phyloP scores from a whole-genome alignment of 371 early-diverging fungal genomes.

The Mortierella sp. region DNA sequence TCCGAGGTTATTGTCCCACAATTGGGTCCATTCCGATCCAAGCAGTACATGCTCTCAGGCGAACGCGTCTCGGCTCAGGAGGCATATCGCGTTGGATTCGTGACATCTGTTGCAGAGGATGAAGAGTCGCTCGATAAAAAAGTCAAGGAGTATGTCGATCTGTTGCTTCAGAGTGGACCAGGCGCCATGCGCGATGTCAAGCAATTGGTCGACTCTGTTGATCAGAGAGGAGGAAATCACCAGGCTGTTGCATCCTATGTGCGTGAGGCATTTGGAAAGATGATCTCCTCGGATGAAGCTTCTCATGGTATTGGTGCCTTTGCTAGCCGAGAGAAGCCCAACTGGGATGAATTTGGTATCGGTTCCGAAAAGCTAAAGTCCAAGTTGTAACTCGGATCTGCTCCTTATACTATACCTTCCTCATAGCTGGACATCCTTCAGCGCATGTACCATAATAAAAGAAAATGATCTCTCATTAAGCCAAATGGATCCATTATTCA shows the following conservation, averaged over 20 bases:
- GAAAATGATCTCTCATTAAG: not conserved
- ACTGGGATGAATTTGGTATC: slow-evolving; percentile 65
- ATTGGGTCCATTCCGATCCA: slow-evolving; percentile 66
- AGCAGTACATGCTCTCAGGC: slow-evolving; percentile 77
- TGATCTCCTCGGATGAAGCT: slow-evolving; percentile 79
- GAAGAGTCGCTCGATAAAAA: slow-evolving; percentile 58
- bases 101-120: slow-evolving; percentile 58
- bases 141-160: slow-evolving; percentile 59
- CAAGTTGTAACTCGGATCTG: slow-evolving; percentile 22
- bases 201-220: slow-evolving; percentile 62
- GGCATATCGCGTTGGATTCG: slow-evolving; percentile 56
- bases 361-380: slow-evolving; percentile 45
- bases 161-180: slow-evolving; percentile 69
- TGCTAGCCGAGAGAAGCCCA: slow-evolving; percentile 66
- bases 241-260: slow-evolving; percentile 50
- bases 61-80: slow-evolving; percentile 64
- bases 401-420: no score
- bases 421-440: not conserved
- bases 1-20: slow-evolving; percentile 78
- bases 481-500: no score
- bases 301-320: slow-evolving; percentile 76
- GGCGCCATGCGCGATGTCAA: slow-evolving; percentile 70
- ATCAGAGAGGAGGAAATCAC: slow-evolving; percentile 55
- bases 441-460: slow-evolving; percentile 13
- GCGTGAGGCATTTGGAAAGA: slow-evolving; percentile 65